phyloP scores from a whole-genome alignment of 352 stramenopile genomes.

The Globisporangium acanthophoron region DNA sequence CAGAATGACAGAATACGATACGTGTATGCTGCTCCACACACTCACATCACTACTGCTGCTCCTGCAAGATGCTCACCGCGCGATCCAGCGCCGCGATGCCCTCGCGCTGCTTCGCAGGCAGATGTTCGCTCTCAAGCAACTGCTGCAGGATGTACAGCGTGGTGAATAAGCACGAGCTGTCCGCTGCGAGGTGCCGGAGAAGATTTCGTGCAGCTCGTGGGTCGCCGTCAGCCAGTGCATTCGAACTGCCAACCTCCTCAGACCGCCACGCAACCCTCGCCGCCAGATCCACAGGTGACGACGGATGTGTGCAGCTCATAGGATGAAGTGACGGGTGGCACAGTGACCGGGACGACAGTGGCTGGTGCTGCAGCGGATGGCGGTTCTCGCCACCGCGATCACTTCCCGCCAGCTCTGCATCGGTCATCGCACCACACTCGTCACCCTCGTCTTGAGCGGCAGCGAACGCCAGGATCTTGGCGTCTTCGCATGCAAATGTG shows the following conservation, averaged over 20 bases:
- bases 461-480: not conserved
- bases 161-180: slow-evolving; percentile 22
- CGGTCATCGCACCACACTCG: not conserved
- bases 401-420: not conserved
- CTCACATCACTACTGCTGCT: not conserved
- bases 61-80: slow-evolving; percentile 18
- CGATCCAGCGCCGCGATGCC: slow-evolving; percentile 19
- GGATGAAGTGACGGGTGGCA: slow-evolving; percentile 5
- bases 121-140: slow-evolving; percentile 22
- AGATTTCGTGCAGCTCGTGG: not conserved
- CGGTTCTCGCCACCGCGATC: not conserved
- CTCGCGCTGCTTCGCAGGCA: slow-evolving; percentile 14
- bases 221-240: not conserved
- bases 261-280: not conserved
- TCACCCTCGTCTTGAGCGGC: not conserved
- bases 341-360: slow-evolving; percentile 6
- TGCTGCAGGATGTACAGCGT: slow-evolving; percentile 28
- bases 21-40: too few relatives aligned
- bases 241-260: not conserved
- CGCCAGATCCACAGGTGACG: slow-evolving; percentile 15
- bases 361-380: slow-evolving; percentile 13
- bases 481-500: slow-evolving; percentile 23
- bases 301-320: not conserved
- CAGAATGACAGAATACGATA: too few relatives aligned
- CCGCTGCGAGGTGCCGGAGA: not conserved